Conservation (phyloP, 306 rosid species). For the Spatholobus suberectus region DNA sequence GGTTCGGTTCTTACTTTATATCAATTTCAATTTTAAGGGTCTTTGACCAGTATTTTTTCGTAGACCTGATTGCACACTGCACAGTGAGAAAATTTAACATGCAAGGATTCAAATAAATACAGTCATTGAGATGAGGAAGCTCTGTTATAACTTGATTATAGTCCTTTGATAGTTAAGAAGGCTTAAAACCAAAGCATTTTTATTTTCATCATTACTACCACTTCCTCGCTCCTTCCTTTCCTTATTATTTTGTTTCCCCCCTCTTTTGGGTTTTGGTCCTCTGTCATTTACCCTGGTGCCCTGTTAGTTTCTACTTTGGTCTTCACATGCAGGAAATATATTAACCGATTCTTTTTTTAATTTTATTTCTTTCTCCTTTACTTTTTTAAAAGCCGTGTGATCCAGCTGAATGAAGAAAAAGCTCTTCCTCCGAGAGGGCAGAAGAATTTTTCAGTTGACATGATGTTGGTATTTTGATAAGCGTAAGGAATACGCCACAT, state of each 20-base stretch:
- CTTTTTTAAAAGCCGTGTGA: background rate
- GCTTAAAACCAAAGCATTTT: slow-evolving; percentile 1
- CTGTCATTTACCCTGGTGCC: background rate
- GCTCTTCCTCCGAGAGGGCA: background rate
- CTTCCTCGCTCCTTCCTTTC: background rate
- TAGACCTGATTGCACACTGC: background rate
- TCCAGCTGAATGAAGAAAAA: slow-evolving; percentile 23
- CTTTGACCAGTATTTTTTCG: slow-evolving; percentile 18
- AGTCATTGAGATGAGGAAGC: background rate
- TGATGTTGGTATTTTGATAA: too few relatives aligned
- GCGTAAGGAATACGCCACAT: background rate
- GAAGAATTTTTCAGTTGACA: background rate
- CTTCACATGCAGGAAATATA: background rate
- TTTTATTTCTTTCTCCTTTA: background rate
- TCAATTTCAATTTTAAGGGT: background rate
- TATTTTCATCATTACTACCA: background rate
- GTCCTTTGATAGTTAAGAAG: background rate
- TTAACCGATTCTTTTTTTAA: background rate
- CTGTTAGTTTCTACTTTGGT: background rate
- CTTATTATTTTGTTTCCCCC: background rate
- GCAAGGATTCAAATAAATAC: background rate
- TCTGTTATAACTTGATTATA: background rate
- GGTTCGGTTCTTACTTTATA: background rate
- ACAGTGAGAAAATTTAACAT: background rate
- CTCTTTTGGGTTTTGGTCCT: background rate